Evolutionary conservation across 106 monocot genomes (phyloP).

Genomic region (Apostasia ramifera): DNA sequence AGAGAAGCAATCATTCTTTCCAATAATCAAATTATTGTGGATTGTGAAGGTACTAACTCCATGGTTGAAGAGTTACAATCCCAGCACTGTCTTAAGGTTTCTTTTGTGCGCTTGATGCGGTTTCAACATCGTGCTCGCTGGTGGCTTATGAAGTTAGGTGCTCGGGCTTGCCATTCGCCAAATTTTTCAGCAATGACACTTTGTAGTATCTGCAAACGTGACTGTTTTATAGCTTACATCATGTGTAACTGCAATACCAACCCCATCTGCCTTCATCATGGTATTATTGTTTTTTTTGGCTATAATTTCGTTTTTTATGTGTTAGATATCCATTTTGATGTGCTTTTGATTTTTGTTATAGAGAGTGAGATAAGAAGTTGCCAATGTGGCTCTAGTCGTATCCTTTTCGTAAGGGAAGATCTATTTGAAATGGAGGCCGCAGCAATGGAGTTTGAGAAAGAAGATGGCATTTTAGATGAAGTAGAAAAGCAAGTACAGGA

Average conservation of each 20-base stretch:
- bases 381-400: constrained; percentile 24
- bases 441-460: constrained; percentile 37
- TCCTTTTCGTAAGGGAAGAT: constrained; percentile 24
- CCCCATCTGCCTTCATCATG: constrained; percentile 60
- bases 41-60: constrained; percentile 4
- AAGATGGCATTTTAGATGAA: constrained; percentile 25
- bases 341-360: constrained; percentile 14
- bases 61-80: constrained; percentile 27
- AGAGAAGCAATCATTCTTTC: constrained; percentile 63
- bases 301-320: not conserved
- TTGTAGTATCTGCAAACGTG: constrained; percentile 48
- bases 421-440: constrained; percentile 37
- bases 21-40: constrained; percentile 7
- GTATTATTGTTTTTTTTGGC: constrained; percentile 12
- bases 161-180: constrained; percentile 11
- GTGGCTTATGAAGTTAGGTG: constrained; percentile 38
- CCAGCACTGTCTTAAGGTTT: constrained; percentile 28
- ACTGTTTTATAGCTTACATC: constrained; percentile 50
- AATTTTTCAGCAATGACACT: constrained; percentile 19
- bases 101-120: constrained; percentile 63
- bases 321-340: no score
- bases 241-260: constrained; percentile 39
- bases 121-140: constrained; percentile 43
- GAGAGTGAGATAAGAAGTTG: constrained; percentile 30
- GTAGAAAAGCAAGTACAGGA: not conserved